Evolutionary conservation across 2,329 filamentous ascomycete species (phyloP).

Genomic region (Alternaria solani): DNA sequence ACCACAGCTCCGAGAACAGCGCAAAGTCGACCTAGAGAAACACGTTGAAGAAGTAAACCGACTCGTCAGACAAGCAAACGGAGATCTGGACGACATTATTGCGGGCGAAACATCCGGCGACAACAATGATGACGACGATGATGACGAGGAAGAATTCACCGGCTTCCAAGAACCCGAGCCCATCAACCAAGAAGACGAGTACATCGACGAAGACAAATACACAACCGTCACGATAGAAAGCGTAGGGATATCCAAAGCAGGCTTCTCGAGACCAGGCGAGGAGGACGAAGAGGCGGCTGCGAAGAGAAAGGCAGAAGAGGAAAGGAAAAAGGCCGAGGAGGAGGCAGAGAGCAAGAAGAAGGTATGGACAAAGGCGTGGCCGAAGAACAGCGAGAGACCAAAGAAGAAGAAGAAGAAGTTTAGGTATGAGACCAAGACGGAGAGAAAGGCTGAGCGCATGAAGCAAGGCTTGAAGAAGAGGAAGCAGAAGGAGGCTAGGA

Average conservation of each 20-base stretch:
- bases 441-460: conserved; percentile 69
- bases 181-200: conserved; percentile 87
- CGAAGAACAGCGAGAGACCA: conserved; percentile 53
- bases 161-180: conserved; percentile 59
- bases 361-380: conserved; percentile 62
- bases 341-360: conserved; percentile 61
- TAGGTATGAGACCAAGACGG: conserved; percentile 87
- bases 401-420: conserved; percentile 93
- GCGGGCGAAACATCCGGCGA: conserved; percentile 46
- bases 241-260: conserved; percentile 79
- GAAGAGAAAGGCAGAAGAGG: conserved; percentile 34
- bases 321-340: conserved; percentile 40
- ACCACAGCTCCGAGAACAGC: conserved; percentile 78
- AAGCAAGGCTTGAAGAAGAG: conserved; percentile 75
- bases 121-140: conserved; percentile 47
- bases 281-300: conserved; percentile 29
- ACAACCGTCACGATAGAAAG: conserved; percentile 94
- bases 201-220: conserved; percentile 94
- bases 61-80: conserved; percentile 69
- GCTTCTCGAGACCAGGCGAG: conserved; percentile 66
- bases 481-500: conserved; percentile 69
- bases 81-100: conserved; percentile 38
- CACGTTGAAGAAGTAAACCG: conserved; percentile 81
- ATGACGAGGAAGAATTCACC: conserved; percentile 50
- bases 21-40: conserved; percentile 80